Evolutionary conservation across 768 basidiomycete genomes (phyloP).

Genomic region (Boletus rufocinnamomeus): DNA sequence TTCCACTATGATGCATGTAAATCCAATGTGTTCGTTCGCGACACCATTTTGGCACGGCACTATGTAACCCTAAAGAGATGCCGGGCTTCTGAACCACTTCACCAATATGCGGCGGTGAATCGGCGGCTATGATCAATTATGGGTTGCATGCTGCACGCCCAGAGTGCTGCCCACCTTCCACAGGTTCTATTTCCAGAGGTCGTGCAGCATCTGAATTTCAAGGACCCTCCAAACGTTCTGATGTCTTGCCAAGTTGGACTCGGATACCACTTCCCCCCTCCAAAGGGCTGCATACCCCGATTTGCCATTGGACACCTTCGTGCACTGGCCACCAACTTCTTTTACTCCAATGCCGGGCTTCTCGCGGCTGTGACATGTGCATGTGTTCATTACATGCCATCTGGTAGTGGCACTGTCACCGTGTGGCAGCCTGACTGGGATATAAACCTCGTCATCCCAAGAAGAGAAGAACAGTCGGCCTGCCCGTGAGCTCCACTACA

Average conservation of each 20-base stretch:
- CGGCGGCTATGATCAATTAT: constrained; percentile 24
- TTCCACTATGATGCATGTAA: too few species aligned
- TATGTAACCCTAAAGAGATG: background rate
- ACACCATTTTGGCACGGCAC: background rate
- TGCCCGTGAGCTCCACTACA: constrained; percentile 14
- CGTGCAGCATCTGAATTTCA: background rate
- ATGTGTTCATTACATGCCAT: constrained; percentile 21
- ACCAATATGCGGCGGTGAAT: constrained; percentile 13
- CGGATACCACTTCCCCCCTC: background rate
- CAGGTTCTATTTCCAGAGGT: background rate
- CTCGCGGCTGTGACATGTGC: constrained; percentile 26
- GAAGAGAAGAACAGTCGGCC: constrained; percentile 2
- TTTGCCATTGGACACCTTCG: constrained; percentile 13
- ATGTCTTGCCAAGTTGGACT: background rate
- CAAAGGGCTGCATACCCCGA: background rate
- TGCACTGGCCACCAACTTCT: constrained; percentile 14
- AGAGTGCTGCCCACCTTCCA: constrained; percentile 1
- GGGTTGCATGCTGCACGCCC: constrained; percentile 8
- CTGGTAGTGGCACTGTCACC: constrained; percentile 30
- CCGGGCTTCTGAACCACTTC: background rate
- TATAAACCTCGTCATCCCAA: constrained; percentile 17
- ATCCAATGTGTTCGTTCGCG: background rate
- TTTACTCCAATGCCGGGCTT: constrained; percentile 21
- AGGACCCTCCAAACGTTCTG: constrained; percentile 9
- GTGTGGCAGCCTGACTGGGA: constrained; percentile 26